phyloP scores from a whole-genome alignment of 73 alveolate genomes.

The Blepharisma japonicum region DNA sequence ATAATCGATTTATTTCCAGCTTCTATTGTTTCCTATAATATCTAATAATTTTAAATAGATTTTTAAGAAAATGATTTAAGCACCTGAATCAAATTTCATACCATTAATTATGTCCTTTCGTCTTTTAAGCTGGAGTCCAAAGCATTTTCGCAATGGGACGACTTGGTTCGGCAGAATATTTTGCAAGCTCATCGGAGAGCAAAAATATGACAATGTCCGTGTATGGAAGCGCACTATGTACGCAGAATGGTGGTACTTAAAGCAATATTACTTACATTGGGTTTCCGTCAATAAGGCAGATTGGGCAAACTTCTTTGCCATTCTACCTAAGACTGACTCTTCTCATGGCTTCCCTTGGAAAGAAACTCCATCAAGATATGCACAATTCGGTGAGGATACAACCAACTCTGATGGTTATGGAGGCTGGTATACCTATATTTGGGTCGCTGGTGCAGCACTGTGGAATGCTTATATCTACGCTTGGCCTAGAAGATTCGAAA shows the following conservation, averaged over 20 bases:
- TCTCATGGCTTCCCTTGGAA: conserved; percentile 18
- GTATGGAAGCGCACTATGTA: background rate
- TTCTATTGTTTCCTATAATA: too few relatives aligned
- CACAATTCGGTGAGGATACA: conserved; percentile 10
- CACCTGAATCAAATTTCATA: background rate
- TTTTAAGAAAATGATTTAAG: too few relatives aligned
- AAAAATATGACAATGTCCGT: background rate
- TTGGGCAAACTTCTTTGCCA: conserved; percentile 1
- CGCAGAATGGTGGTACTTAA: conserved; percentile 2
- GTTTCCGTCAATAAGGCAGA: background rate
- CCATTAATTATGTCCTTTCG: conserved; percentile 3
- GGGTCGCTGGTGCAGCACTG: background rate
- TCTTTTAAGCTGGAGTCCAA: conserved; percentile 8
- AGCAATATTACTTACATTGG: background rate
- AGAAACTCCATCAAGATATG: conserved; percentile 16
- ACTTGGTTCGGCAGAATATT: background rate
- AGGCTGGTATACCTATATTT: conserved; percentile 10
- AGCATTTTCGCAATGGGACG: conserved; percentile 19
- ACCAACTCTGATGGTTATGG: conserved; percentile 20
- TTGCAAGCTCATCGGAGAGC: conserved; percentile 12
- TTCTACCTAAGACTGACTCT: background rate
- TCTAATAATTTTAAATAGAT: too few relatives aligned
- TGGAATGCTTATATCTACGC: conserved; percentile 1
- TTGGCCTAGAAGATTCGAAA: background rate
- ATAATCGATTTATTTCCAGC: too few relatives aligned